Conservation (phyloP, 139 green algal genomes). For the Picochlorum sp. region DNA sequence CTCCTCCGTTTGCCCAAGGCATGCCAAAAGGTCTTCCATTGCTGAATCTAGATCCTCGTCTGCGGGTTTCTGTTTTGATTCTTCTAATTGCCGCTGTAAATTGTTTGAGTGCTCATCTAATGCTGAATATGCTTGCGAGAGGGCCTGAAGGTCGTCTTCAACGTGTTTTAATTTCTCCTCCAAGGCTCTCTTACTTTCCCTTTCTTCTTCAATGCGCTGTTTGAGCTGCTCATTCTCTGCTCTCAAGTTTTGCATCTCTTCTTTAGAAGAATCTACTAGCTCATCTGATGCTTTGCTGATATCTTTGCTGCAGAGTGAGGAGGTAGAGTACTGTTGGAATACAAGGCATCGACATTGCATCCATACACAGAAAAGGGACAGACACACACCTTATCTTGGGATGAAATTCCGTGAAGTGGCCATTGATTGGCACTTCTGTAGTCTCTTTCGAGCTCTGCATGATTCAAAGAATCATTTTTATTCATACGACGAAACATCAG, state of each 20-base stretch:
- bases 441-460: no score
- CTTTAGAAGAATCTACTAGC: no score
- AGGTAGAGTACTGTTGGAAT: no score
- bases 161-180: not conserved
- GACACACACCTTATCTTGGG: no score
- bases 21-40: constrained; percentile 79
- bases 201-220: not conserved
- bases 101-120: not conserved
- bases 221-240: not conserved
- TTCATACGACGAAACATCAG: no score
- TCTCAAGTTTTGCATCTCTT: not conserved
- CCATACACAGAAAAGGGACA: no score
- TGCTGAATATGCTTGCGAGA: constrained; percentile 1
- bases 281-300: no score
- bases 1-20: constrained; percentile 66
- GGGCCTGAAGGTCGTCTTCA: not conserved
- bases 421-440: no score
- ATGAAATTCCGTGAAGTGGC: no score
- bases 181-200: not conserved
- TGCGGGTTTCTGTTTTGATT: not conserved
- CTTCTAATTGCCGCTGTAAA: not conserved
- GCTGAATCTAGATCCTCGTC: constrained; percentile 27
- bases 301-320: no score
- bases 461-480: no score
- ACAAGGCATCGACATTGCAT: no score